Evolutionary conservation across 1,284 basidiomycete species (phyloP).

Genomic region (Cryptococcus sp.): DNA sequence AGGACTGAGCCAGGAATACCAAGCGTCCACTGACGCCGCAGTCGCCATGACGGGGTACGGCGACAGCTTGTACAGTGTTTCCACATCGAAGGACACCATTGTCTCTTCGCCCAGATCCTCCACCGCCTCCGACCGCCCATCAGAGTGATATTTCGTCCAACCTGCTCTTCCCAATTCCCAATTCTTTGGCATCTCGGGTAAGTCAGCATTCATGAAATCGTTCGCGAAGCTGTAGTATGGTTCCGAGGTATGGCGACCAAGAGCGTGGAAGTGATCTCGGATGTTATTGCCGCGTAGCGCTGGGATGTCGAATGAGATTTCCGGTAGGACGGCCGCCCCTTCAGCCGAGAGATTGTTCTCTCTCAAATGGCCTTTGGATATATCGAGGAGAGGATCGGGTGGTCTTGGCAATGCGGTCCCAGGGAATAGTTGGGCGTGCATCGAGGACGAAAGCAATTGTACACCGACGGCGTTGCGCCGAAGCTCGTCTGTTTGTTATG

Average conservation of each 20-base stretch:
- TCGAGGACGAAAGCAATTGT: conserved; percentile 76
- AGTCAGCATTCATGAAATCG: conserved; percentile 59
- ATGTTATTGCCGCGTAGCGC: conserved; percentile 78
- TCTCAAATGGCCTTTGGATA: conserved; percentile 75
- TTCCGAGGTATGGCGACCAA: conserved; percentile 71
- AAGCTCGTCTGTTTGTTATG: conserved; percentile 10
- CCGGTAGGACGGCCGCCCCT: conserved; percentile 75
- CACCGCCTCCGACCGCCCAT: conserved; percentile 40
- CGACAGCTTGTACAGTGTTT: conserved; percentile 82
- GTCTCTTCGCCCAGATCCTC: conserved; percentile 63
- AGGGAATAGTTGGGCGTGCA: conserved; percentile 85
- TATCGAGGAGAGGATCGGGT: conserved; percentile 64
- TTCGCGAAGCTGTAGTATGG: conserved; percentile 80
- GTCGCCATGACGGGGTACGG: conserved; percentile 87
- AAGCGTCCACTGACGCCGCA: conserved; percentile 76
- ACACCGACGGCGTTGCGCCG: conserved; percentile 83
- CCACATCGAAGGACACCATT: conserved; percentile 85
- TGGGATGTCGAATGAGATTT: conserved; percentile 80
- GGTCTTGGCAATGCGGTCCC: conserved; percentile 67
- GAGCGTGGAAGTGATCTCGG: conserved; percentile 83
- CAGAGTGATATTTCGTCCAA: conserved; percentile 80
- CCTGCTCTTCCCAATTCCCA: conserved; percentile 76
- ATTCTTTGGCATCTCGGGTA: conserved; percentile 65
- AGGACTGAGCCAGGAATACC: conserved; percentile 97
- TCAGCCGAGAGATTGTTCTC: conserved; percentile 77